Base-by-base conservation (phyloP, 805 yeast genomes). In the Teunomyces atbi region DNA sequence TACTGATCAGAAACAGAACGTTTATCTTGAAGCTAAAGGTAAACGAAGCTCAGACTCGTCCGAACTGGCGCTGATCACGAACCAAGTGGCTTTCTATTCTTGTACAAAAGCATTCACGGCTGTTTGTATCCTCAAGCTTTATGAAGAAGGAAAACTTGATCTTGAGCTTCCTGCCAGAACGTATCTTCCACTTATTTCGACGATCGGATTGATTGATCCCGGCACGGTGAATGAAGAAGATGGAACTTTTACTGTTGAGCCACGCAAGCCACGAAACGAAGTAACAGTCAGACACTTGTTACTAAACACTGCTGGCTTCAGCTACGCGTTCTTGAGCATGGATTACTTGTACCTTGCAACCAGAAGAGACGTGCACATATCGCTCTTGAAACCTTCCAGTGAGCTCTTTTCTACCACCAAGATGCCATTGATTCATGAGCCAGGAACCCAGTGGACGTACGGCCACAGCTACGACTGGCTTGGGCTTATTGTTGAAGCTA, bases 391-490 rank as follows among this genome's bases (percentile, higher is more conserved):
- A 8, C 58, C 58, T 1, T 46, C 44, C 39, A 18, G 29, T 5
- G 38, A 42, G 16, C 37, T 52, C 20, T 59, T 58, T 42, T 30
- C 45, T 2, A 51, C 55, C 2, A 36, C 37, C 3, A 49, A 37
- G 8, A 59, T 54, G 51, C 54, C 52, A 1, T 48, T 58, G 26
- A 21, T 56, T 4, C 52, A 53, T 43, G 76, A 72, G 48, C 77
- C 77, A 3, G 77, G 76, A 2, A 48, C 70, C 1, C 45, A 55
- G 16, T 72, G 68, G 62, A 49, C 50, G 34, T 72, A 72, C 48
- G 76, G 77, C 6, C 66, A 64, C 45, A 60, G 63, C 33, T 53
- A 56, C 20, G 77, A 72, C 49, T 67, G 73, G 69, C 60, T 66
- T 4, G 77, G 77, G 3, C 52, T 66, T 20, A 50, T 71, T 5